Conservation (phyloP, 148 eudicot species). For the Camellia japonica region DNA sequence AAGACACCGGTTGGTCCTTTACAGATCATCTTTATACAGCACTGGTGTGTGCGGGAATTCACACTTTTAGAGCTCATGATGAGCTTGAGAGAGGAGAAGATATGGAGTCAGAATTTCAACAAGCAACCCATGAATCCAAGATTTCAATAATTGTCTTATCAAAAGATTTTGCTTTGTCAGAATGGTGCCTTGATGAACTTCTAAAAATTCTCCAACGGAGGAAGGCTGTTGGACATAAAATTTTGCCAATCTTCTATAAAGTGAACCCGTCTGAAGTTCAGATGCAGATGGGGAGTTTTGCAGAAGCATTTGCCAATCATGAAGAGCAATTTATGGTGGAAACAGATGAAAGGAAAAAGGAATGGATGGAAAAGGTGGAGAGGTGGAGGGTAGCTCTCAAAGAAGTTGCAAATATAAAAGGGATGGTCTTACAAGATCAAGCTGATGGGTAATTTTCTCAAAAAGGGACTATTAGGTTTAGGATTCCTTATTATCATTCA, state of each 20-base stretch:
- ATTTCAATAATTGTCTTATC: slow-evolving; percentile 13
- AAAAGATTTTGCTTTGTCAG: slow-evolving; percentile 1
- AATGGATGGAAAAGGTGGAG: slow-evolving; percentile 11
- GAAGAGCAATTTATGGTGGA: not conserved
- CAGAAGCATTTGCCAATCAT: slow-evolving; percentile 12
- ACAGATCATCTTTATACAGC: slow-evolving; percentile 13
- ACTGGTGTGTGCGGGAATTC: slow-evolving; percentile 6
- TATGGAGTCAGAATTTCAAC: not conserved
- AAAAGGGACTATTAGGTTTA: not conserved
- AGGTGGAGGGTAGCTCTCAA: slow-evolving; percentile 11
- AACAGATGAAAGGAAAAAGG: not conserved
- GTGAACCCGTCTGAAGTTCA: slow-evolving; percentile 14
- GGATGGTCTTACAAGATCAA: slow-evolving; percentile 14
- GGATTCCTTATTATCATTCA: not conserved
- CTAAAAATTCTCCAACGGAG: not conserved
- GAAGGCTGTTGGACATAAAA: not conserved
- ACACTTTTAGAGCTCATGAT: not conserved
- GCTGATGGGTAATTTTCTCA: slow-evolving; percentile 11
- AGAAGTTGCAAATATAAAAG: slow-evolving; percentile 14
- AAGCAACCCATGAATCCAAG: not conserved
- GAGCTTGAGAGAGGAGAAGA: not conserved
- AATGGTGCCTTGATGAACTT: slow-evolving; percentile 15
- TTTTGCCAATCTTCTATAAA: slow-evolving; percentile 13
- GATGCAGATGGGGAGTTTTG: slow-evolving; percentile 17
- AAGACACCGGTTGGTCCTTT: not conserved